Evolutionary conservation across 805 yeast species (phyloP), one percentile per base, ranked within the genome.

Genomic region (Ogataea pignaliae): DNA sequence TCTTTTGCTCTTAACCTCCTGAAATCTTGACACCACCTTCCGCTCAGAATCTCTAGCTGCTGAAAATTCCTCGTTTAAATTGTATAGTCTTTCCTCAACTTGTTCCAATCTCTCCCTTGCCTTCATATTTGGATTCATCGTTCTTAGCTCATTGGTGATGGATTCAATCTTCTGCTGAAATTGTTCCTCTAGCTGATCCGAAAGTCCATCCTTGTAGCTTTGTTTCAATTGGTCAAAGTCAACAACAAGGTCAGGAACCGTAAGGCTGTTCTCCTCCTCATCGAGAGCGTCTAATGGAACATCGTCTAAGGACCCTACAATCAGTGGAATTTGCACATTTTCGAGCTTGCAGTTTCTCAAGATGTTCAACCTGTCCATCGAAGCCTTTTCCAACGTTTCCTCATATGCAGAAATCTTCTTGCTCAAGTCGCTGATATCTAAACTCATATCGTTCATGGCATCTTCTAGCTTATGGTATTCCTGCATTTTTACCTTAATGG

Each of bases 291-390:
- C 85, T 34, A 86, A 67, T 0, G 88, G 83, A 18, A 88, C 66
- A 21, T 68, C 72, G 15, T 78, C 83, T 30, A 85, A 63, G 11
- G 79, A 70, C 0, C 89, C 89, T 21, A 75, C 76, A 6, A 60
- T 53, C 29, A 87, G 61, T 1, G 96, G 95, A 13, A 88, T 56
- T 12, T 71, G 67, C 17, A 85, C 70, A 44, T 77, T 83, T 42
- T 86, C 86, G 46, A 90, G 73, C 54, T 85, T 87, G 64, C 96
- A 86, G 50, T 78, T 79, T 50, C 82, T 80, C 47, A 89, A 69
- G 15, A 78, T 67, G 49, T 77, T 75, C 9, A 78, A 65, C 55
- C 83, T 75, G 40, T 81, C 86, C 29, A 78, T 57, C 46, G 75
- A 78, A 5, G 70, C 55, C 45, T 75, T 75, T 34, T 81, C 80